These are phyloP conservation scores for Rhizopogon vesiculosus DNA, from an alignment of 768 basidiomycete genomes.

Conservation along the genomic window DNA sequence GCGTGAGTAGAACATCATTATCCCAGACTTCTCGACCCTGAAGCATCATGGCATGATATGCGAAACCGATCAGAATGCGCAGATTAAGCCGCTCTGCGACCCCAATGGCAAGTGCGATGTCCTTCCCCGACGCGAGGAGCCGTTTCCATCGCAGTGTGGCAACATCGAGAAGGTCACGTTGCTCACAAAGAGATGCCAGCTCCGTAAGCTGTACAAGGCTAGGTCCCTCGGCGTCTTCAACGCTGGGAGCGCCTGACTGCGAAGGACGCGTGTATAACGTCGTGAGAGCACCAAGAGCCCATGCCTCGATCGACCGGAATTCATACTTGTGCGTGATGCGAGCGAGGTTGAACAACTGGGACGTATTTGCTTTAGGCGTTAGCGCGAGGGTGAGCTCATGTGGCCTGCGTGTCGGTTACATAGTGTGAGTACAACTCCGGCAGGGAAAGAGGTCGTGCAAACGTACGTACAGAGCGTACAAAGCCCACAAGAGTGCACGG, in stretches of 20 bases:
- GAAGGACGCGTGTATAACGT: conserved; percentile 28
- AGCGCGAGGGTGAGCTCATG: conserved; percentile 42
- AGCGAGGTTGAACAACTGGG: conserved; percentile 42
- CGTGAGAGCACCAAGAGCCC: conserved; percentile 39
- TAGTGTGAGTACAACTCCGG: conserved; percentile 3
- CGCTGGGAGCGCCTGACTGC: conserved; percentile 18
- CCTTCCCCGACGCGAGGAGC: conserved; percentile 39
- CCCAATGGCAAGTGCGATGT: conserved; percentile 39
- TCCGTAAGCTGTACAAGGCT: conserved; percentile 47
- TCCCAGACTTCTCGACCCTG: conserved; percentile 48
- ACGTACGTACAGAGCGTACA: conserved; percentile 45
- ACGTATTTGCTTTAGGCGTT: conserved; percentile 36
- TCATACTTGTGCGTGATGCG: conserved; percentile 46
- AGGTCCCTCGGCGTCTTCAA: conserved; percentile 28
- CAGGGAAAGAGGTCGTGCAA: neutral
- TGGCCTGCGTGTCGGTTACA: conserved; percentile 26
- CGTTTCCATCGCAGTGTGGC: conserved; percentile 43
- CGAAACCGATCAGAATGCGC: conserved; percentile 40
- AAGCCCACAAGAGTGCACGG: conserved; percentile 47
- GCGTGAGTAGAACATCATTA: conserved; percentile 37
- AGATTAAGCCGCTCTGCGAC: conserved; percentile 46
- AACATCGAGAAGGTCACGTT: conserved; percentile 37
- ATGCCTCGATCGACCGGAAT: conserved; percentile 40
- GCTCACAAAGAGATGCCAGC: conserved; percentile 47
- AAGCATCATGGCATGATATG: conserved; percentile 49